Base-by-base conservation (phyloP, 805 yeast genomes). In the Saccharomycopsis fermentans region DNA sequence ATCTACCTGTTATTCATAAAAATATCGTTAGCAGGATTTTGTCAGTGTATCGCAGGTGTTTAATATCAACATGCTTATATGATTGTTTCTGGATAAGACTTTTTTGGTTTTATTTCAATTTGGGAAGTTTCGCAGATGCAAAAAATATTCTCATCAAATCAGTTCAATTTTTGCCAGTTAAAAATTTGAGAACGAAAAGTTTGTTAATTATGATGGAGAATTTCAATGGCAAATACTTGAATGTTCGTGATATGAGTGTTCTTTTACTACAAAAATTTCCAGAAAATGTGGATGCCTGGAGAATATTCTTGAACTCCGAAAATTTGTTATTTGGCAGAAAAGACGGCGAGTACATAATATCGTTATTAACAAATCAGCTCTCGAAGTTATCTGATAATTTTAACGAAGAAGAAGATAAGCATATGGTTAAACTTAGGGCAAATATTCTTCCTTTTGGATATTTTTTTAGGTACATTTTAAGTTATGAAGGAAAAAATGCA, bases 81-180 rank as follows among this genome's bases (percentile, higher is more conserved):
- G 72, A 76, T 0, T 66, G 65, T 24, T 71, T 81, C 47, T 82
- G 86, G 82, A 63, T 79, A 14, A 77, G 77, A 57, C 80, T 75
- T 63, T 68, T 79, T 1, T 74, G 80, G 63, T 80, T 70, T 63
- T 71, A 68, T 47, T 56, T 76, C 55, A 75, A 63, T 54, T 29
- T 60, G 29, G 63, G 69, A 54, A 62, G 71, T 19, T 52, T 69
- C n/a, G 65, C 67, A 29, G 58, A 64, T 9, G 83, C 84, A 0
- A 72, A 71, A 54, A 68, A 69, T 14, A 58, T 77, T 0, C 63
- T 82, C 8, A 58, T 69, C 8, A 70, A 69, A 59, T 77, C 81
- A 0, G 62, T 73, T 1, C 65, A 58, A 2, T 62, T 55, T 51
- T n/a, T 69, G 2, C 64, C 64, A 6, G 59, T 59, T 9, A 21